phyloP scores from a whole-genome alignment of 2,329 filamentous ascomycete species.

The Capronia coronata region DNA sequence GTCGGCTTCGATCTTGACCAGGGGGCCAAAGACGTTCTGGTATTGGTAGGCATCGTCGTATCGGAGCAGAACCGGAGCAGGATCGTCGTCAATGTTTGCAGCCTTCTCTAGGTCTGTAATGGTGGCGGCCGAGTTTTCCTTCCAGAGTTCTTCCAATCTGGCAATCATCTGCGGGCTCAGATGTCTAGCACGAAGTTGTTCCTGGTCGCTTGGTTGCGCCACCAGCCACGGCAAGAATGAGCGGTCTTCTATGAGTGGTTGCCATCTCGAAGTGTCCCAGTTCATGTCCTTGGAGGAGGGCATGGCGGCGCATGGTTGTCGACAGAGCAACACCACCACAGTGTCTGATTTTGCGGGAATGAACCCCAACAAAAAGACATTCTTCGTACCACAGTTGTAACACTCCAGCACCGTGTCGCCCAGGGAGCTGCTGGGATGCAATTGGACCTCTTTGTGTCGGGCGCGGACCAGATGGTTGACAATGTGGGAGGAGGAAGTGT shows the following conservation, averaged over 20 bases:
- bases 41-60: constrained; percentile 99
- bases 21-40: constrained; percentile 94
- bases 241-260: constrained; percentile 92
- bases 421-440: constrained; percentile 85
- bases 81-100: constrained; percentile 87
- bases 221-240: constrained; percentile 95
- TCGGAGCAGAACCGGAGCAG: constrained; percentile 80
- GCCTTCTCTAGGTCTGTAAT: constrained; percentile 88
- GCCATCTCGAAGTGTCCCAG: constrained; percentile 97
- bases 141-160: constrained; percentile 97
- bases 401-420: constrained; percentile 96
- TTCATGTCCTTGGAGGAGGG: constrained; percentile 99
- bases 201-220: constrained; percentile 77
- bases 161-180: constrained; percentile 91
- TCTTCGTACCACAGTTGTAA: constrained; percentile 99
- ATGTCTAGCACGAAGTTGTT: constrained; percentile 91
- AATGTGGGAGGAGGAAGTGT: constrained; percentile 93
- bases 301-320: constrained; percentile 90
- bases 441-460: constrained; percentile 95
- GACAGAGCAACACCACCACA: constrained; percentile 91
- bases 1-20: constrained; percentile 98
- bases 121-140: constrained; percentile 83
- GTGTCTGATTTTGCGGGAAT: constrained; percentile 98
- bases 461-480: constrained; percentile 97
- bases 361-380: constrained; percentile 94